Base-by-base conservation (phyloP, 495 filamentous ascomycete species). In the Neurospora intermedia region DNA sequence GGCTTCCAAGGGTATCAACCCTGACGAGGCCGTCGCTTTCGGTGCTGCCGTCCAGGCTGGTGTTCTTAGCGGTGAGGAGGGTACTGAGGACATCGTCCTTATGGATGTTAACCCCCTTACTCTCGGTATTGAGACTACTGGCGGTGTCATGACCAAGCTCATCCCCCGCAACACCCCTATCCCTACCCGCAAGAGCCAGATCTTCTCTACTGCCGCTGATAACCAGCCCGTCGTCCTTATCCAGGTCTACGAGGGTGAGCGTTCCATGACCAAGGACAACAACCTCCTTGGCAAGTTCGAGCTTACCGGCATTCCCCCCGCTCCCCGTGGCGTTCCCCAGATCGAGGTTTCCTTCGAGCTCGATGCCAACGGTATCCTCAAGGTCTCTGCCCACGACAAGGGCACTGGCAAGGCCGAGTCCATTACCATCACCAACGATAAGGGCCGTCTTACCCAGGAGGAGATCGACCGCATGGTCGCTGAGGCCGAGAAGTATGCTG, bases 61-160 rank as follows among this genome's bases (percentile, higher is more conserved):
- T 91, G 91, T 98, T 78, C 86, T 98, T 69, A 93, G 93, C 77
- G 93, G 93, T 73, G 94, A 97, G 83, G 89, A 91, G 74, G 92
- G 89, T 77, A 91, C 93, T 71, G 86, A 84, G 31, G 88, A 89
- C 13, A 82, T 97, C 73, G 93, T 97, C 83, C 93, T 98, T 79
- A 94, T 97, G 92, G 95, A 98, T 79, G 95, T 98, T 83, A 97
- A 97, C 89, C 95, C 95, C 74, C 88, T 98, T 77, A 97, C 95
- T 78, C 92, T 98, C 76, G 95, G 95, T 90, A 98, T 98, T 75
- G 95, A 98, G 86, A 97, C 95, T 78, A 97, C 95, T 76, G 95
- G 95, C 82, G 95, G 95, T 84, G 94, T 97, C 77, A 97, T 98
- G 94, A 97, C 95, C 81, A 96, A 94, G 86, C 88, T 98, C 76